Base-by-base conservation (phyloP, 2,329 filamentous ascomycete genomes). In the Trichoderma koningii region DNA sequence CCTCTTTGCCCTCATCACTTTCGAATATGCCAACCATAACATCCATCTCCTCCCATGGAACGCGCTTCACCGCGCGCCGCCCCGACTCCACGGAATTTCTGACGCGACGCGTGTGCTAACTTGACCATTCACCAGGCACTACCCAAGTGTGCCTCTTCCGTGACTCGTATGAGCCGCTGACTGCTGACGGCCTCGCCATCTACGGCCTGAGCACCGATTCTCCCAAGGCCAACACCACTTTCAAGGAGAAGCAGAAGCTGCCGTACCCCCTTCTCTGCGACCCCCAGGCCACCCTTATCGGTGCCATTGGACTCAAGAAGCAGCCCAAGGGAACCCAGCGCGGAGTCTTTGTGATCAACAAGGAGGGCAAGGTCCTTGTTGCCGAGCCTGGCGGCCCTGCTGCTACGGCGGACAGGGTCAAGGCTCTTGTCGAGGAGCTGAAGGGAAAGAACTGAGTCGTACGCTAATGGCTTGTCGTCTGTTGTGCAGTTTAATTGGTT, bases 141-240 rank as follows among this genome's bases (percentile, higher is more conserved):
- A 95, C 84, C 66, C 95, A 99, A 83, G 95, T 85, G 68, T 97
- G 93, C 79, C 83, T 94, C 70, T 98, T 99, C 85, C 90, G 95
- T 73, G 93, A 98, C 82, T 84, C 87, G 26, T 92, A 96, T 79
- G 80, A 83, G 53, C 81, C 88, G 57, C 84, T 98, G 63, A 94
- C 90, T 12, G 84, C 87, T 30, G 89, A 87, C 63, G 94, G 94
- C 9, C 86, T 96, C 66, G 84, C 88, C 74, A 92, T 99, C 79
- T 98, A 92, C 76, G 95, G 95, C 64, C 87, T 99, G 57, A 96
- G 91, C 68, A 86, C 86, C 71, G 95, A 98, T 80, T 90, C 88
- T 55, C 88, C 92, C 72, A 96, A 95, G 80, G 87, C 92, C 72
- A 99, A 99, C 81, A 93, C 91, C 26, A 92, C 87, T 52, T 99